Evolutionary conservation across 805 yeast species (phyloP), one percentile per base, ranked within the genome.

Genomic region (Starmera pachycereana): DNA sequence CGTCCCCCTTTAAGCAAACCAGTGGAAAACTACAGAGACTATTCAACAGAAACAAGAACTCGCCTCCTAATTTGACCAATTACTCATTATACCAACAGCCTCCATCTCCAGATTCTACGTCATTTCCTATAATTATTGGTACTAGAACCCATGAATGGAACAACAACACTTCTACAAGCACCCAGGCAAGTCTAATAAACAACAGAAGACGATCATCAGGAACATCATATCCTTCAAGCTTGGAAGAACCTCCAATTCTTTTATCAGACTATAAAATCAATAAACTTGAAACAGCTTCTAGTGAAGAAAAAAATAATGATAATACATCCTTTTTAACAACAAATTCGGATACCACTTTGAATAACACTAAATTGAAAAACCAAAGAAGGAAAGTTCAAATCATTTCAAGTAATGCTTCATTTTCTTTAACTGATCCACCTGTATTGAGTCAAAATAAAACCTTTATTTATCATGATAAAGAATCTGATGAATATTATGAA

Each of bases 121-220:
- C 51, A 11, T 52, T 57, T 10, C 63, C 68, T 1, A 53, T 64
- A 0, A 71, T 71, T 8, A 60, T 58, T 29, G 76, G 76, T 8
- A 71, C 75, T 12, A 54, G 72, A 29, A 66, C 68, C 11, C 75
- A 71, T 46, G 70, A 69, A 33, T 71, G 76, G 76, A 74, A 74
- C 0, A 52, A 46, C 10, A 43, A 33, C n/a, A 12, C 32, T 22
- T 22, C 27, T 22, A 8, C 27, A 8, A 22, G 27, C 27, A 22
- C 27, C 7, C 27, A 22, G 27, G 27, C 27, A 22, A 22, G 27
- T 22, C 2, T 22, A 8, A 8, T 22, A 7, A 22, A 22, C 9
- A 22, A 8, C 27, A 25, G 19, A 3, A 8, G 33, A 29, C 14
- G 12, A 10, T 36, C 38, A 4, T n/a, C 32, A 3, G 28, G 22